Evolutionary conservation across 345 rosid species (phyloP), one percentile per base, ranked within the genome.

Genomic region (Heritiera fomes): DNA sequence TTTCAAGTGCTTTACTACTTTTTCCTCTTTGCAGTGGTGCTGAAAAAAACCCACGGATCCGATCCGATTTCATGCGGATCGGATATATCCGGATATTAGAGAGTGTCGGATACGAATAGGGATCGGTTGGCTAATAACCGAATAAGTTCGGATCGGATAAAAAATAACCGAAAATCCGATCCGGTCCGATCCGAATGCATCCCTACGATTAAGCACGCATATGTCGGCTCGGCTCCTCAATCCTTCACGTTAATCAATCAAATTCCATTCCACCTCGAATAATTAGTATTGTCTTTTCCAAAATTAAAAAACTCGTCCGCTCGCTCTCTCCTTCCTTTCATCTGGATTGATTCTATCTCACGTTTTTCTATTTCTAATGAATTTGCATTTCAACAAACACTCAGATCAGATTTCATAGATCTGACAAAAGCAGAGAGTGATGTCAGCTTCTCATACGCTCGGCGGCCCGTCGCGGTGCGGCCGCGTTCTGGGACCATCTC

Each of bases 381-480:
- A 52, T 69, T 69, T 28, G 34, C 12, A 12, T 47, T 69, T 69
- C 73, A 69, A 69, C 73, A 17, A 69, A 47, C 73, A 69, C 32
- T 13, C 40, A 2, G 56, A 28, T 47, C 41, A 13, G 20, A 70
- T 71, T 71, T 30, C 43, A 43, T n/a, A 60, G 40, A 75, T 58
- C 78, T 60, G 28, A 43, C 10, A 14, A 13, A 38, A 7, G 13
- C 45, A 14, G 18, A n/a, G 10, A 73, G 41, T 41, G 73, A 90
- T 90, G 97, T 86, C 92, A 6, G 82, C 89, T 65, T 89, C 93
- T 61, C 98, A 84, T 80, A 75, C 87, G 78, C 94, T 95, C 6
- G 98, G 98, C 58, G 98, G 98, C 14, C 84, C 88, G 49, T 86
- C 95, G 66, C 83, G 92, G 56, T 90, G 91, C 84, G 98, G 98